Evolutionary conservation across 306 rosid species (phyloP), one percentile per base, ranked within the genome.

Genomic region (Castanospermum australe): DNA sequence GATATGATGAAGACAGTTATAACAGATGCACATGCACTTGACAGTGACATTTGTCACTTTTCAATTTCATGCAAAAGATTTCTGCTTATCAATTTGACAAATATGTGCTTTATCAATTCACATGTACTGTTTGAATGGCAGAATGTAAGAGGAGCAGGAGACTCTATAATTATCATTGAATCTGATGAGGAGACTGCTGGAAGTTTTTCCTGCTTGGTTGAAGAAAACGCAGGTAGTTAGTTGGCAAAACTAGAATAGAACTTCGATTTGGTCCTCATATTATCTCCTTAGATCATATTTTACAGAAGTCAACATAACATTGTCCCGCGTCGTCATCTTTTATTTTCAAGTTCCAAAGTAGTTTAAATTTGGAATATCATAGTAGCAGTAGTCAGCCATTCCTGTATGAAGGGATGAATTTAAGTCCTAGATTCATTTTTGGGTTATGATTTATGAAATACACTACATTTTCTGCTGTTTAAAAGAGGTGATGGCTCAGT

Each of bases 101-200:
- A 65, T 41, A 36, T 10, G 25, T 39, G 42, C 33, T 78, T 68
- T 57, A 50, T 80, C 66, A 73, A 20, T 73, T 81, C 30, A 30
- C 42, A 6, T 48, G 28, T 22, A 66, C 35, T 64, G 70, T 78
- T 79, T 60, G 62, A 76, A 80, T 80, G 84, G 62, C 88, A 83
- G 87, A 12, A 15, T 70, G 39, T 73, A 32, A 79, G 83, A 79
- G 91, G 85, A 87, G 93, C 81, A 84, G 83, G 83, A 80, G 88
- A 84, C 84, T 60, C 75, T 63, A 82, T 86, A 86, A 73, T 96
- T 73, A 67, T 90, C 80, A 89, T 93, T 55, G 98, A 91, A 63
- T 91, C 98, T 2, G 99, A 96, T 66, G 99, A 93, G 85, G 99
- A 96, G 79, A 72, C 77, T 6, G 90, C 85, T 57, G 86, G 71